These are phyloP conservation scores for Zoysia pacifica DNA, from an alignment of 176 grass and related monocot species.

Conservation along the genomic window DNA sequence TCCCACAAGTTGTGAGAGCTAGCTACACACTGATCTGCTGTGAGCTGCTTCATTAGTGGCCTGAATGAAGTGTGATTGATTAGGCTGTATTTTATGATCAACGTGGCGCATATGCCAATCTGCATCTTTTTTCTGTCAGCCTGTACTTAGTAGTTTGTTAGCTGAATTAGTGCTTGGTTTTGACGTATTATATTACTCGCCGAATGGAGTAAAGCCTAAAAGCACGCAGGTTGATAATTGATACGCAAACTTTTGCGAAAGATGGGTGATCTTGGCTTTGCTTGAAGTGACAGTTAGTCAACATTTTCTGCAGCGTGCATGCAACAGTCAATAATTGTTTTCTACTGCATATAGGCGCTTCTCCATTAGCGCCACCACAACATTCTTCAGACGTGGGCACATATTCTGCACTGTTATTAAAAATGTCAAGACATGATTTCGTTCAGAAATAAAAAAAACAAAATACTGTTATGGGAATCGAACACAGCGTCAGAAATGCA, in stretches of 20 bases:
- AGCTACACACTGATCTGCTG: background rate
- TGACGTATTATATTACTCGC: constrained; percentile 20
- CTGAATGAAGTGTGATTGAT: constrained; percentile 26
- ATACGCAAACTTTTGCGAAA: constrained; percentile 3
- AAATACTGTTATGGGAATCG: background rate
- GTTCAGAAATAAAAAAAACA: background rate
- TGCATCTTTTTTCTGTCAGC: constrained; percentile 18
- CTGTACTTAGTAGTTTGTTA: constrained; percentile 25
- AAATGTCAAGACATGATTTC: constrained; percentile 17
- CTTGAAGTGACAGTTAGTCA: constrained; percentile 28
- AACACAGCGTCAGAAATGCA: constrained; percentile 12
- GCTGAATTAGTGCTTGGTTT: constrained; percentile 7
- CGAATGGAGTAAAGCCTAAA: constrained; percentile 37
- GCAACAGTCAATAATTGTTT: background rate
- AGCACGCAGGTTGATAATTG: constrained; percentile 27
- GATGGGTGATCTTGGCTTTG: background rate
- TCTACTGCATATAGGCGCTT: constrained; percentile 29
- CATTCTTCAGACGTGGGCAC: constrained; percentile 17
- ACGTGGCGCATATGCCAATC: constrained; percentile 29
- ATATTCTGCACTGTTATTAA: constrained; percentile 37
- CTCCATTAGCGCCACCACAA: constrained; percentile 7
- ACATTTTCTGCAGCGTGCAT: constrained; percentile 16
- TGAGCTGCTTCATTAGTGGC: constrained; percentile 33
- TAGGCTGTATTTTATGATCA: constrained; percentile 18
- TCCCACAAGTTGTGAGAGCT: background rate